These are phyloP conservation scores for Craterostigma plantagineum DNA, from an alignment of 257 asterid species.

Conservation along the genomic window DNA sequence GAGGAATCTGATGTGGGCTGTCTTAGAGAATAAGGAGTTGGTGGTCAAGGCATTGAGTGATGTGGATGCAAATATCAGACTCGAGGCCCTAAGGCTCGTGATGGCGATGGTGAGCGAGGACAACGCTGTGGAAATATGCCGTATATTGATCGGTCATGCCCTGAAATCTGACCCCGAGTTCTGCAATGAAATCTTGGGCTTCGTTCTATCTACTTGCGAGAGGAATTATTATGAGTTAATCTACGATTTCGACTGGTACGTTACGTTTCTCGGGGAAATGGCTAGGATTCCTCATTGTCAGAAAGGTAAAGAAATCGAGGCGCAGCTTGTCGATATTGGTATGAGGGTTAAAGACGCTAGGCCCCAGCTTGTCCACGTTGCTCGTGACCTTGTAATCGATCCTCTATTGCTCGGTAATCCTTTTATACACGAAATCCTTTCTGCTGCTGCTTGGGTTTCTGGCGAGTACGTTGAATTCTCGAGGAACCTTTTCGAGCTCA, in stretches of 20 bases:
- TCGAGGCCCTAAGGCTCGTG: slow-evolving; percentile 75
- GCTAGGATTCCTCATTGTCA: slow-evolving; percentile 76
- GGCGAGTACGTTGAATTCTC: slow-evolving; percentile 86
- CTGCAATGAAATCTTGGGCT: slow-evolving; percentile 73
- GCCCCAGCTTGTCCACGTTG: slow-evolving; percentile 58
- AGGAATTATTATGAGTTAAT: slow-evolving; percentile 61
- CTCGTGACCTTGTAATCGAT: slow-evolving; percentile 77
- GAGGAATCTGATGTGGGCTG: slow-evolving; percentile 60
- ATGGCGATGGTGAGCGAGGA: slow-evolving; percentile 84
- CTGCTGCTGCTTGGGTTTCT: slow-evolving; percentile 82
- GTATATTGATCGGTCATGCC: slow-evolving; percentile 69
- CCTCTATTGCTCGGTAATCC: slow-evolving; percentile 86
- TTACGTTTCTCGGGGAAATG: slow-evolving; percentile 78
- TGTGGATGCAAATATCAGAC: slow-evolving; percentile 53
- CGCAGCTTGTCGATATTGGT: slow-evolving; percentile 77
- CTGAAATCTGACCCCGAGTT: slow-evolving; percentile 79
- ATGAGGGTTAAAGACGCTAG: slow-evolving; percentile 96
- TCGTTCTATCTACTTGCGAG: slow-evolving; percentile 50
- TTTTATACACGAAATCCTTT: slow-evolving; percentile 45
- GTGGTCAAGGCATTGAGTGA: slow-evolving; percentile 86
- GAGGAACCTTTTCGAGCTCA: slow-evolving; percentile 62
- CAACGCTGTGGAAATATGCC: slow-evolving; percentile 63
- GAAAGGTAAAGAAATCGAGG: slow-evolving; percentile 64
- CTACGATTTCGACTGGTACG: slow-evolving; percentile 85
- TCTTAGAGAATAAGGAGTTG: slow-evolving; percentile 76